Conservation (phyloP, 768 basidiomycete species). For the Pilatotrama ljubarskyi region DNA sequence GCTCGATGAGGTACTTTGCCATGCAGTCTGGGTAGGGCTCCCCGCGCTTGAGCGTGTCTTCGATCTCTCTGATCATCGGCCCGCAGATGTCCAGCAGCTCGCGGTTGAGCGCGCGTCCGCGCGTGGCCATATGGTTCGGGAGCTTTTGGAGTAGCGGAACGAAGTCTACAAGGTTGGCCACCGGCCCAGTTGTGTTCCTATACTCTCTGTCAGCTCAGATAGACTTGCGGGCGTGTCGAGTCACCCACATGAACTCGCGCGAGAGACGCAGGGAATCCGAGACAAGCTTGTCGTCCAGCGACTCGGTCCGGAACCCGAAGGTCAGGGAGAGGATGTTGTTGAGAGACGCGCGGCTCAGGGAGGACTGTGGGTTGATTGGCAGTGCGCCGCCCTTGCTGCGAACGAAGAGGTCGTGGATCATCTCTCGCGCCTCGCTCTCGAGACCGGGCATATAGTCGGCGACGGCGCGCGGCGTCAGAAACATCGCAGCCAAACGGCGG, state of each 20-base stretch:
- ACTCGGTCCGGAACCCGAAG: constrained; percentile 44
- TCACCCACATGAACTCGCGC: constrained; percentile 43
- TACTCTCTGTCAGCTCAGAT: background rate
- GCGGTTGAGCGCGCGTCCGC: constrained; percentile 41
- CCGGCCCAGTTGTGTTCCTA: constrained; percentile 45
- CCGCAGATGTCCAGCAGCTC: constrained; percentile 41
- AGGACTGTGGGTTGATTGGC: constrained; percentile 41
- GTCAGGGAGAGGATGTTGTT: constrained; percentile 47
- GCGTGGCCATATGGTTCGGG: constrained; percentile 38
- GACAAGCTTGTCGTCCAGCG: constrained; percentile 40
- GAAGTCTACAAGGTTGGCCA: constrained; percentile 48
- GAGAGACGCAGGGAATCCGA: constrained; percentile 38
- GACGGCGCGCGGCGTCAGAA: constrained; percentile 38
- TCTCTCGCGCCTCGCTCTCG: constrained; percentile 33
- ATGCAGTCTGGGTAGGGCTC: constrained; percentile 46
- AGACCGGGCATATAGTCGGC: constrained; percentile 38
- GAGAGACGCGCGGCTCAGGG: constrained; percentile 39
- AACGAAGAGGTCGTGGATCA: constrained; percentile 40
- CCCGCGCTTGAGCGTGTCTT: constrained; percentile 37
- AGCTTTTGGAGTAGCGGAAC: constrained; percentile 43
- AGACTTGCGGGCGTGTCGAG: constrained; percentile 15
- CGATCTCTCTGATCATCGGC: constrained; percentile 39
- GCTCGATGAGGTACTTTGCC: constrained; percentile 38
- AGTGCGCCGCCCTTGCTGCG: constrained; percentile 33
- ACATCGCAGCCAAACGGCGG: constrained; percentile 39